Percentiles rank a stretch among this genome's conserved stretches.
These are phyloP conservation scores for Cicer judaicum DNA, from an alignment of 306 rosid genomes.

Conservation along the genomic window DNA sequence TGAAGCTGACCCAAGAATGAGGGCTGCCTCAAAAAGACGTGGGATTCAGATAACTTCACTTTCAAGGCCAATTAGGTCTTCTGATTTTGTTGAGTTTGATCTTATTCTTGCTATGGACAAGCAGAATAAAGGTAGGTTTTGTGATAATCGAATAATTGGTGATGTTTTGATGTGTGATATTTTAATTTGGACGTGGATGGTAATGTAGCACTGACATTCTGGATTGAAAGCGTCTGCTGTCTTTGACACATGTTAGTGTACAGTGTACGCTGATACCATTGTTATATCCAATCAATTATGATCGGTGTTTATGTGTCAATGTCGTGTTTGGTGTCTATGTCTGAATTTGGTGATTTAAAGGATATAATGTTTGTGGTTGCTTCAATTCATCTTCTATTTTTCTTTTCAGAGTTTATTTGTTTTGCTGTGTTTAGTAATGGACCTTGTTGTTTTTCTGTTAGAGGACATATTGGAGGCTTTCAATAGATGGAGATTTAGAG, in stretches of 20 bases:
- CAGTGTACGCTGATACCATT: too few relatives aligned
- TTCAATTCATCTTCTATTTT: background rate
- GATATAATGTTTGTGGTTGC: background rate
- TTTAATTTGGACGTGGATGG: conserved; percentile 17
- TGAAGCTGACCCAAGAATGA: conserved; percentile 92
- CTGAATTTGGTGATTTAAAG: too few relatives aligned
- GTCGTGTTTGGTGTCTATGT: too few relatives aligned
- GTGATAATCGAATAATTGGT: conserved; percentile 12
- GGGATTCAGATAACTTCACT: conserved; percentile 80
- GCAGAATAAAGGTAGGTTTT: conserved; percentile 68
- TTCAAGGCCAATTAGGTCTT: conserved; percentile 78
- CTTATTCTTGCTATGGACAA: conserved; percentile 93
- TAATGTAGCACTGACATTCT: too few relatives aligned
- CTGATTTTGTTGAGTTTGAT: conserved; percentile 87
- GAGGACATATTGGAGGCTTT: conserved; percentile 81
- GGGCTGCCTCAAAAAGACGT: conserved; percentile 83
- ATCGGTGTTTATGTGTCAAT: too few relatives aligned
- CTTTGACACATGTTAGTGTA: too few relatives aligned
- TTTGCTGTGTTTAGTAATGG: conserved; percentile 29
- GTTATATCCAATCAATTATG: too few relatives aligned
- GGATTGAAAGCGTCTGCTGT: too few relatives aligned
- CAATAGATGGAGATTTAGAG: conserved; percentile 67
- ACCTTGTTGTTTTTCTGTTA: conserved; percentile 49
- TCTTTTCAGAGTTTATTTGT: conserved; percentile 8
- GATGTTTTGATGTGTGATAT: background rate